Percentiles rank a stretch among this genome's conserved stretches.
Conservation (phyloP, 495 filamentous ascomycete genomes). For the Trichoderma asperelloides region DNA sequence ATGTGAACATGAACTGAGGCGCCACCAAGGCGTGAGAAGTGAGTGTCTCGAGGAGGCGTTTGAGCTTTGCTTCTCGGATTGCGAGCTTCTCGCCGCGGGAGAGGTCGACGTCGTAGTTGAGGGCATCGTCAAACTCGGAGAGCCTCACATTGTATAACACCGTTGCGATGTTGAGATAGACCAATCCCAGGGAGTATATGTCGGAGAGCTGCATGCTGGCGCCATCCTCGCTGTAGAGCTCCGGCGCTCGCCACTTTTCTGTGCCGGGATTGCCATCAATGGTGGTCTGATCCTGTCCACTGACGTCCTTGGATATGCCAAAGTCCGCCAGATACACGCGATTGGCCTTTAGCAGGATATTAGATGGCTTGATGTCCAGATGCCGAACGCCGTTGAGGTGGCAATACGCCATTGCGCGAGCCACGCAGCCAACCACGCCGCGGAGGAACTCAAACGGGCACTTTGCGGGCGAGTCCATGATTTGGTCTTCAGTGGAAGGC, state of each 20-base stretch:
- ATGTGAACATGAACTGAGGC: neutral
- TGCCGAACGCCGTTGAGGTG: conserved; percentile 32
- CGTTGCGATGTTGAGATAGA: conserved; percentile 27
- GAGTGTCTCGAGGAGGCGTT: conserved; percentile 19
- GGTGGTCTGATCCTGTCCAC: conserved; percentile 25
- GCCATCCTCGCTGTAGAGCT: conserved; percentile 20
- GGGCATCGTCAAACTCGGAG: conserved; percentile 27
- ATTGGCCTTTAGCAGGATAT: conserved; percentile 30
- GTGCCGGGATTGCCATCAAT: conserved; percentile 26
- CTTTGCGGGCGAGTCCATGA: neutral
- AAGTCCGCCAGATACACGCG: conserved; percentile 35
- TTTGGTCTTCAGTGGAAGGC: neutral
- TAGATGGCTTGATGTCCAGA: conserved; percentile 34
- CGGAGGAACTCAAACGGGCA: conserved; percentile 26
- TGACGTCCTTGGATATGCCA: conserved; percentile 31
- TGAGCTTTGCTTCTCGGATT: conserved; percentile 19
- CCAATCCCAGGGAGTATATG: conserved; percentile 29
- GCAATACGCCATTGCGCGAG: conserved; percentile 30
- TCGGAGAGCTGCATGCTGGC: conserved; percentile 30
- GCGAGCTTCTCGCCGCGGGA: neutral
- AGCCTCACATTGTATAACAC: conserved; percentile 21
- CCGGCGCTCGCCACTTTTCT: conserved; percentile 29
- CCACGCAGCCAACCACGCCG: conserved; percentile 28
- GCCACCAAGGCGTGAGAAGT: conserved; percentile 18
- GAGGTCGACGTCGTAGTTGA: conserved; percentile 19